Conservation (phyloP, 768 basidiomycete species). For the Leucocoprinus leucothites region DNA sequence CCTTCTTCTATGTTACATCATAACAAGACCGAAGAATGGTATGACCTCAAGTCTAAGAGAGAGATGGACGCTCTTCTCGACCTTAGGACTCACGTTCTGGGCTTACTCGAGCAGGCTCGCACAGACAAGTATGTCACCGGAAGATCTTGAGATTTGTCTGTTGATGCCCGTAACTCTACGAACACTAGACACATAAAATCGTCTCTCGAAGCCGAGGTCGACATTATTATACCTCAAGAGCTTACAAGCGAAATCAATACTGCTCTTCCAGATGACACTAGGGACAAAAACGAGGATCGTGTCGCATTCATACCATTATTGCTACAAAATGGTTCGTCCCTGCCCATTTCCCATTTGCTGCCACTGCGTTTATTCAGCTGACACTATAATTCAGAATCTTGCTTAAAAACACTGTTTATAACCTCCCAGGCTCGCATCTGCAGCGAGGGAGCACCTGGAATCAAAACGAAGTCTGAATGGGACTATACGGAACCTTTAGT, state of each 20-base stretch:
- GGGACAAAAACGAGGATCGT: not conserved
- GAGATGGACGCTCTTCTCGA: constrained; percentile 65
- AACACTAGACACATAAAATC: constrained; percentile 59
- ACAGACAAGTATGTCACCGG: constrained; percentile 56
- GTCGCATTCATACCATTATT: not conserved
- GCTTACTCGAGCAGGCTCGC: constrained; percentile 74
- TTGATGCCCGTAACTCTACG: not conserved
- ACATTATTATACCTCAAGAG: constrained; percentile 48
- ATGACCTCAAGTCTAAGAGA: constrained; percentile 47
- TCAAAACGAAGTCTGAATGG: constrained; percentile 41
- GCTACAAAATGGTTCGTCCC: not conserved
- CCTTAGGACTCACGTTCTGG: constrained; percentile 59
- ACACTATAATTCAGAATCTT: constrained; percentile 41
- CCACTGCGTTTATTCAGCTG: not conserved
- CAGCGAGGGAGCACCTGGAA: constrained; percentile 40
- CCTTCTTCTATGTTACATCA: not conserved
- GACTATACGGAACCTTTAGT: constrained; percentile 39
- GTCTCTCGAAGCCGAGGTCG: constrained; percentile 74
- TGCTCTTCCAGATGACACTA: not conserved
- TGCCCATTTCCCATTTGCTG: not conserved
- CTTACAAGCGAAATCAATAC: constrained; percentile 11
- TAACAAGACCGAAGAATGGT: constrained; percentile 63
- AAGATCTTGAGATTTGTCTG: not conserved
- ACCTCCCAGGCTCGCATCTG: constrained; percentile 66
- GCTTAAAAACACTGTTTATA: constrained; percentile 75